Evolutionary conservation across 2,329 filamentous ascomycete genomes (phyloP).

Genomic region (Penicillium paneum): DNA sequence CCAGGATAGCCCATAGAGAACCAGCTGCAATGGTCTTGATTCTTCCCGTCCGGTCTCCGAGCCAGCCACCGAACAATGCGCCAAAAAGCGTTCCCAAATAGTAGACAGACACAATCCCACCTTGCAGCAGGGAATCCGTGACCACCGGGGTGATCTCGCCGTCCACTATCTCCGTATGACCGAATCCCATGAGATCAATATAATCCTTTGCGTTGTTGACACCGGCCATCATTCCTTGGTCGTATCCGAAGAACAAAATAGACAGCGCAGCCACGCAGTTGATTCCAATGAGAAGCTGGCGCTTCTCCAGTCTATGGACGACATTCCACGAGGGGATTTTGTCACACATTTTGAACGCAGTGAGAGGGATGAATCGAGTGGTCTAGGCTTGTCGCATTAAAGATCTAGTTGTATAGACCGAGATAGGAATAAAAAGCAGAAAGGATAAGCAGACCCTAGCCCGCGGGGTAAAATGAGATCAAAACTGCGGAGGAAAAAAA

Average conservation of each 20-base stretch:
- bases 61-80: slow-evolving; percentile 60
- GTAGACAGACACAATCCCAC: slow-evolving; percentile 59
- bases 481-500: neutral
- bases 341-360: slow-evolving; percentile 33
- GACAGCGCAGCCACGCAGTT: slow-evolving; percentile 63
- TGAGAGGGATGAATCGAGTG: neutral
- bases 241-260: slow-evolving; percentile 67
- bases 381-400: neutral
- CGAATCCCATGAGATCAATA: slow-evolving; percentile 63
- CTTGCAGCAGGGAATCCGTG: slow-evolving; percentile 59
- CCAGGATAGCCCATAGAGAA: slow-evolving; percentile 56
- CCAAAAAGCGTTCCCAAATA: slow-evolving; percentile 64
- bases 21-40: slow-evolving; percentile 63
- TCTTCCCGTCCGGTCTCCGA: slow-evolving; percentile 61
- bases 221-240: slow-evolving; percentile 56
- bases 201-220: slow-evolving; percentile 66
- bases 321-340: slow-evolving; percentile 47
- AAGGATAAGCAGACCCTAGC: neutral
- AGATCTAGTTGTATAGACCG: neutral
- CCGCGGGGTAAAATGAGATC: neutral
- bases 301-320: slow-evolving; percentile 55
- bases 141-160: slow-evolving; percentile 51
- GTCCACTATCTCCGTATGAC: slow-evolving; percentile 52
- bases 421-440: neutral
- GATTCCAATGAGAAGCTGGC: slow-evolving; percentile 57